Conservation (phyloP, 768 basidiomycete species). For the Sistotremastrum niveocremeum region DNA sequence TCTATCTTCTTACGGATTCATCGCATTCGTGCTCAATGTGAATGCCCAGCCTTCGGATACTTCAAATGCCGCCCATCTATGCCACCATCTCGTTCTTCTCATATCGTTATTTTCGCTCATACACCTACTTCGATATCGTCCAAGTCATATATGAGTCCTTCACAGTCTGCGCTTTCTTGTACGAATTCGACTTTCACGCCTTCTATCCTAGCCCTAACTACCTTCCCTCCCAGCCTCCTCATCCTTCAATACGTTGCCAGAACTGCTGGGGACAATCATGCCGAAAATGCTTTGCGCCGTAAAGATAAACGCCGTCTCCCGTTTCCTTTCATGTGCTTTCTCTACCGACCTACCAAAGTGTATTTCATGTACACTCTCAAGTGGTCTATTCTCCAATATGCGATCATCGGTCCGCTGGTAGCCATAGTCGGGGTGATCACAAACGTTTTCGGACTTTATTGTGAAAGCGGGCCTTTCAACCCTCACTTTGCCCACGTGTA, state of each 20-base stretch:
- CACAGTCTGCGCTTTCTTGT: conserved; percentile 81
- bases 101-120: conserved; percentile 71
- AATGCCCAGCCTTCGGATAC: conserved; percentile 45
- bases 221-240: conserved; percentile 36
- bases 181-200: conserved; percentile 13
- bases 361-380: conserved; percentile 88
- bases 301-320: conserved; percentile 72
- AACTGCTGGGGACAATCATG: conserved; percentile 46
- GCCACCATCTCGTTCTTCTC: conserved; percentile 76
- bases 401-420: conserved; percentile 14
- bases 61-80: conserved; percentile 78
- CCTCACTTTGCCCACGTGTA: no score
- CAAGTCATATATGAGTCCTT: conserved; percentile 47
- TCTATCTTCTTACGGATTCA: conserved; percentile 4
- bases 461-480: no score
- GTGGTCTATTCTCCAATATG: conserved; percentile 35
- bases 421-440: no score
- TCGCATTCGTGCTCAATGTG: background rate
- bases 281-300: conserved; percentile 53
- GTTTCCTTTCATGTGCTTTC: conserved; percentile 37
- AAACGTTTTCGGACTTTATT: no score
- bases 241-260: conserved; percentile 76
- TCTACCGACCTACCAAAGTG: conserved; percentile 25
- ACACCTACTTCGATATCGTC: conserved; percentile 47
- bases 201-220: background rate